phyloP scores from a whole-genome alignment of 1,284 basidiomycete species.

The Ganoderma lucidum region DNA sequence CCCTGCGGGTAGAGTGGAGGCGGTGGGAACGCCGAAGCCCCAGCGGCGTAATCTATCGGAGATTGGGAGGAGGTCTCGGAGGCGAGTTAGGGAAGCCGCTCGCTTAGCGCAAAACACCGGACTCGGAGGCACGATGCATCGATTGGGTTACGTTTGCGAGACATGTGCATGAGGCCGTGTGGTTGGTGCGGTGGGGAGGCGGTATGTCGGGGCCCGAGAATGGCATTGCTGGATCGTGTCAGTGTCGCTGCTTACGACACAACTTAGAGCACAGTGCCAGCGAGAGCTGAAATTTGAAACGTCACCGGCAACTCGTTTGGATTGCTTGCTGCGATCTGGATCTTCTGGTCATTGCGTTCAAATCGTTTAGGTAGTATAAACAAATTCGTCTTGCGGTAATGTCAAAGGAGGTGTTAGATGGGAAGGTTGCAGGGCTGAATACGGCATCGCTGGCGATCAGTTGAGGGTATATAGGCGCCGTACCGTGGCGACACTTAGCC shows the following conservation, averaged over 20 bases:
- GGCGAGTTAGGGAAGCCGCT: background rate
- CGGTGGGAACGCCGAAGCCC: background rate
- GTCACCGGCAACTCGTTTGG: background rate
- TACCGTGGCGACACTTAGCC: too few species aligned
- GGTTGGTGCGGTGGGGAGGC: background rate
- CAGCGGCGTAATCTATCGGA: background rate
- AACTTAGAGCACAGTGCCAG: too few species aligned
- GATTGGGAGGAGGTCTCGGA: background rate
- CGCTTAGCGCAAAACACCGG: background rate
- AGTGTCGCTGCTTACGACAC: background rate
- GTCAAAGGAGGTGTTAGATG: too few species aligned
- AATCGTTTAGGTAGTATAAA: too few species aligned
- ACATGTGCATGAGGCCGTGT: background rate
- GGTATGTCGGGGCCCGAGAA: background rate
- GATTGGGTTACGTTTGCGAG: background rate
- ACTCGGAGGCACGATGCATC: background rate
- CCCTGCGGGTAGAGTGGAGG: background rate
- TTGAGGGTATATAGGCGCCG: too few species aligned
- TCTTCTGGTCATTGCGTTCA: too few species aligned
- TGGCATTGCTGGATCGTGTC: background rate
- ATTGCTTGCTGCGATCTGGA: background rate
- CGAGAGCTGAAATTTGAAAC: background rate
- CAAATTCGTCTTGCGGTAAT: too few species aligned
- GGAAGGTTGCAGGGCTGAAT: too few species aligned
- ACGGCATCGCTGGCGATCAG: too few species aligned